Base-by-base conservation (phyloP, 2,329 filamentous ascomycete genomes). In the Zasmidium citrigriseum region DNA sequence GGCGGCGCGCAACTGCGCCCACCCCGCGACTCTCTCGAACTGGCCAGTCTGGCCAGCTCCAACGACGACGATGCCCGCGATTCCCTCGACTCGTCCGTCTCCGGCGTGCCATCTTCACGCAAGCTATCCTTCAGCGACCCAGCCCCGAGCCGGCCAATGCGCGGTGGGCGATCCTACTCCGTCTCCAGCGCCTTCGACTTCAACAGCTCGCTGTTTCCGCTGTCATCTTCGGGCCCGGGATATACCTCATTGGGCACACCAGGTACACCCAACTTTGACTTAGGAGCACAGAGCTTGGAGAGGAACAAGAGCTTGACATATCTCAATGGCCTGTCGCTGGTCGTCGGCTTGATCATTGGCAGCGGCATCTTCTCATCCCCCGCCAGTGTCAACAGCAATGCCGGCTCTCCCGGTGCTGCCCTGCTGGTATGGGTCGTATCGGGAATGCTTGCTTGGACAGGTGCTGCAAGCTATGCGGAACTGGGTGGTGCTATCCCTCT, bases 361-460 rank as follows among this genome's bases (percentile, higher is more conserved):
- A 96, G 91, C 22, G 95, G 93, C 14, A 97, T 99, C 70, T 99
- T 98, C 77, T 96, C 91, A 2, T 96, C 91, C 21, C 93, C 93
- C 0, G 92, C 91, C 55, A 91, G 96, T 72, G 93, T 99, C 68
- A 96, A 95, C 75, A 84, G 85, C 55, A 96, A 96, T 72, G 91
- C 91, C 34, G 95, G 93, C 10, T 97, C 93, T 24, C 91, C 93
- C 0, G 95, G 93, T 51, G 93, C 93, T 16, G 88, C 93, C 1
- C 78, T 99, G 52, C 83, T 97, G n/a, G 87, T 97, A 3, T 99
- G 93, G 93, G 82, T 86, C 1, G 86, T 98, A 45, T 93, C 93
- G 2, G 93, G 93, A n/a, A 72, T 97, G 20, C 79, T 99, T 61
- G 93, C 93, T 1, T 99, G 95, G 93, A 99, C 95, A 0, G 93